Conservation (phyloP, 139 green algal genomes). For the Picochlorum sp. region DNA sequence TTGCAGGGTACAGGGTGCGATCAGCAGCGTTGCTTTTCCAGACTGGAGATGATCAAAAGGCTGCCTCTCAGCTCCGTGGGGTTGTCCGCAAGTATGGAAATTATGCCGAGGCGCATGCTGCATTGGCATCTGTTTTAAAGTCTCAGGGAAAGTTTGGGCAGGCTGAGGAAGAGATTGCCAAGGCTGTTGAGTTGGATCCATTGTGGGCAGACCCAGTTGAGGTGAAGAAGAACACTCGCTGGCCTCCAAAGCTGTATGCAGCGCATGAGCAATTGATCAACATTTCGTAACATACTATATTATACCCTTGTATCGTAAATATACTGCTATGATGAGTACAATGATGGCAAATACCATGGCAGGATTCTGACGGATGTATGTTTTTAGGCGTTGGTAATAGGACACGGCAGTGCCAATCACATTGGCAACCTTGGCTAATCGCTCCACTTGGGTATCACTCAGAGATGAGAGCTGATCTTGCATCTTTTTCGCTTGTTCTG, state of each 20-base stretch:
- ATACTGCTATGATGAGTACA: conserved; percentile 21
- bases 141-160: not conserved
- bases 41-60: conserved; percentile 5
- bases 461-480: conserved; percentile 5
- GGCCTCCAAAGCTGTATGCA: conserved; percentile 4
- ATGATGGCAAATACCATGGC: conserved; percentile 16
- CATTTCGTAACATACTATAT: conserved; percentile 1
- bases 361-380: conserved; percentile 10
- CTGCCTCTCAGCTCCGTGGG: conserved; percentile 3
- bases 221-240: conserved; percentile 5
- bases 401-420: not conserved
- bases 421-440: conserved; percentile 9
- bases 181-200: not conserved
- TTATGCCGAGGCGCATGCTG: conserved; percentile 24
- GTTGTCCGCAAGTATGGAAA: conserved; percentile 15
- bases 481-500: conserved; percentile 14
- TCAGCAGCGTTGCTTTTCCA: conserved; percentile 25
- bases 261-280: conserved; percentile 7
- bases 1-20: conserved; percentile 26
- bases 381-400: conserved; percentile 6
- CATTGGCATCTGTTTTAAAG: conserved; percentile 24
- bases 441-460: conserved; percentile 25
- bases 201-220: not conserved
- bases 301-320: conserved; percentile 23
- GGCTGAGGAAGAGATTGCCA: not conserved